Percentiles rank a stretch among this genome's conserved stretches.
Evolutionary conservation across 805 yeast species (phyloP).

Genomic region (Candida maesae): DNA sequence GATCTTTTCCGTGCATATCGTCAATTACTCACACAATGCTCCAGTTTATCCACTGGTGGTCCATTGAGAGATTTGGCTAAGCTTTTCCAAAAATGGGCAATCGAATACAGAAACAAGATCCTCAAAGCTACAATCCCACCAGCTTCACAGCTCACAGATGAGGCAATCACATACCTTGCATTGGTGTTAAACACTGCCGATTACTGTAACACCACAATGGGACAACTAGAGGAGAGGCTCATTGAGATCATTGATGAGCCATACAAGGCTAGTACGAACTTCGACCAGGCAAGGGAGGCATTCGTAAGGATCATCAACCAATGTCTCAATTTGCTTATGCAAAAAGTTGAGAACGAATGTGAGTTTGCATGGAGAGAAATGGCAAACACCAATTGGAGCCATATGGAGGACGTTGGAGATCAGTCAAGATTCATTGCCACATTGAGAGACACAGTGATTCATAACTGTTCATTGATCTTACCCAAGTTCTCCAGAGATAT

Average conservation of each 20-base stretch:
- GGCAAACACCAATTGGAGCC: conserved; percentile 70
- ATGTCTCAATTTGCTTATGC: conserved; percentile 52
- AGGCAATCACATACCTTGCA: conserved; percentile 63
- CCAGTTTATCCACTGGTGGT: conserved; percentile 46
- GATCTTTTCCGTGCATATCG: conserved; percentile 81
- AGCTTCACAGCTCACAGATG: conserved; percentile 38
- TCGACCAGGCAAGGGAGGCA: conserved; percentile 52
- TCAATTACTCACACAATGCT: conserved; percentile 64
- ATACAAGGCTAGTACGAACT: conserved; percentile 40
- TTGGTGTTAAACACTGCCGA: conserved; percentile 84
- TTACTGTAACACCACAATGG: conserved; percentile 74
- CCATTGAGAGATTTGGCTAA: conserved; percentile 42
- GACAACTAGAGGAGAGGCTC: conserved; percentile 68
- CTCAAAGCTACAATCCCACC: conserved; percentile 48
- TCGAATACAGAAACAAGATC: conserved; percentile 51
- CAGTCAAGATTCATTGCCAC: conserved; percentile 69
- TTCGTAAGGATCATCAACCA: conserved; percentile 56
- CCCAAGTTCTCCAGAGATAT: conserved; percentile 63
- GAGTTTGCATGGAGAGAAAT: conserved; percentile 82
- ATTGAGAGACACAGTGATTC: conserved; percentile 43
- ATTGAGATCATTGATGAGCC: conserved; percentile 39
- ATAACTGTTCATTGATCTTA: conserved; percentile 44
- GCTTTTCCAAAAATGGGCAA: conserved; percentile 64
- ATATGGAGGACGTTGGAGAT: conserved; percentile 59
- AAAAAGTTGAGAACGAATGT: conserved; percentile 56